Percentiles rank a stretch among this genome's conserved stretches.
Evolutionary conservation across 2,329 filamentous ascomycete genomes (phyloP).

Genomic region (Cladophialophora yegresii): DNA sequence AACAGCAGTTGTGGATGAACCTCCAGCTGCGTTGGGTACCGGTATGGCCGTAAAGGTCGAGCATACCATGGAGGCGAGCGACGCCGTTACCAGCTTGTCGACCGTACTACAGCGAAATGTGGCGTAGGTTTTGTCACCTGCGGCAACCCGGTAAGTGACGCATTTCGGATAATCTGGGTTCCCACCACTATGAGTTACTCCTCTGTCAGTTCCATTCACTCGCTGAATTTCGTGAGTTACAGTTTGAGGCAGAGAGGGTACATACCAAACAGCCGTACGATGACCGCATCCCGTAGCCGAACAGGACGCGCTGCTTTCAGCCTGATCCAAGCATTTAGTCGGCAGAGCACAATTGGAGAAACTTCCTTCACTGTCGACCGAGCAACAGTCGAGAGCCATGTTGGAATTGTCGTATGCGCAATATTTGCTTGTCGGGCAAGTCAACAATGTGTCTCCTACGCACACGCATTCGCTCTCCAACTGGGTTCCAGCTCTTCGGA

Average conservation of each 20-base stretch:
- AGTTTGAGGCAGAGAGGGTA: background rate
- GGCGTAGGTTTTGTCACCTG: background rate
- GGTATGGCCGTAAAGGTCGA: background rate
- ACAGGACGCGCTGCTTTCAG: background rate
- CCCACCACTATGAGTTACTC: background rate
- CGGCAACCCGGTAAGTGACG: background rate
- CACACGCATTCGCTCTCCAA: background rate
- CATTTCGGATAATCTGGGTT: background rate
- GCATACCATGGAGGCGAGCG: rapidly evolving
- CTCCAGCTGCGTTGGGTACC: background rate
- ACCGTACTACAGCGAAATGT: background rate
- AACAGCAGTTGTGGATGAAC: background rate
- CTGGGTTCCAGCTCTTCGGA: background rate
- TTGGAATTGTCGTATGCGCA: background rate
- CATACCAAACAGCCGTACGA: background rate
- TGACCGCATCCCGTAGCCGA: background rate
- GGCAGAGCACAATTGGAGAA: background rate
- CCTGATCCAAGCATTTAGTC: background rate
- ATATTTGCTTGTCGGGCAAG: background rate
- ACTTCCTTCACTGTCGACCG: background rate
- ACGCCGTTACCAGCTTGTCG: background rate
- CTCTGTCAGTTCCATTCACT: background rate
- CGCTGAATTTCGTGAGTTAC: background rate
- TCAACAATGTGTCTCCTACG: background rate
- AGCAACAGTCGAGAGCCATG: background rate